phyloP scores from a whole-genome alignment of 2,329 filamentous ascomycete species.

The Nigrograna mackinnonii region DNA sequence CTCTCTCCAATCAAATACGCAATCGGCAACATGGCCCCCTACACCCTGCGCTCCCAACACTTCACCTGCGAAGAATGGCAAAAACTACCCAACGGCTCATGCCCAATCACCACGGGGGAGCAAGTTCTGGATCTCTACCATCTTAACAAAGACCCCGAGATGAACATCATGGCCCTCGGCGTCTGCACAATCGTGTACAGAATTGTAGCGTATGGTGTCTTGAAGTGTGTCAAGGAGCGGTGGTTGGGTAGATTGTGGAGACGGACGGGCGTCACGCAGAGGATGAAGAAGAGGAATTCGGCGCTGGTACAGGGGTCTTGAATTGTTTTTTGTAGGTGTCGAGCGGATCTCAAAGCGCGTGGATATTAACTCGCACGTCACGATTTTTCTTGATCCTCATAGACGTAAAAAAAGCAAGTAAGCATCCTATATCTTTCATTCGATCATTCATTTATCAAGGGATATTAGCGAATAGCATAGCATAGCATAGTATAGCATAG shows the following conservation, averaged over 20 bases:
- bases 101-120: constrained; percentile 67
- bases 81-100: constrained; percentile 61
- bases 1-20: constrained; percentile 73
- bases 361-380: too few relatives aligned
- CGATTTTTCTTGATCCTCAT: too few relatives aligned
- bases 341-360: too few relatives aligned
- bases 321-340: too few relatives aligned
- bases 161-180: constrained; percentile 66
- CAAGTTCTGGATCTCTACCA: constrained; percentile 71
- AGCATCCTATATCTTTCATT: too few relatives aligned
- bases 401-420: too few relatives aligned
- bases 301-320: too few relatives aligned
- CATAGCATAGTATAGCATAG: too few relatives aligned
- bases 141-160: constrained; percentile 63
- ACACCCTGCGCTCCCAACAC: constrained; percentile 61
- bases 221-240: constrained; percentile 59
- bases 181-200: constrained; percentile 68
- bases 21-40: constrained; percentile 68
- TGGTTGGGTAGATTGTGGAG: constrained; percentile 47
- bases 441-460: too few relatives aligned
- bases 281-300: not conserved
- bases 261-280: constrained; percentile 15
- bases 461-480: too few relatives aligned
- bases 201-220: constrained; percentile 62
- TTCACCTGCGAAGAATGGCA: constrained; percentile 69